A percentile compares a stretch with the other conserved stretches of the same genome.
phyloP scores from a whole-genome alignment of 257 asterid genomes.

The Solanum peruvianum region DNA sequence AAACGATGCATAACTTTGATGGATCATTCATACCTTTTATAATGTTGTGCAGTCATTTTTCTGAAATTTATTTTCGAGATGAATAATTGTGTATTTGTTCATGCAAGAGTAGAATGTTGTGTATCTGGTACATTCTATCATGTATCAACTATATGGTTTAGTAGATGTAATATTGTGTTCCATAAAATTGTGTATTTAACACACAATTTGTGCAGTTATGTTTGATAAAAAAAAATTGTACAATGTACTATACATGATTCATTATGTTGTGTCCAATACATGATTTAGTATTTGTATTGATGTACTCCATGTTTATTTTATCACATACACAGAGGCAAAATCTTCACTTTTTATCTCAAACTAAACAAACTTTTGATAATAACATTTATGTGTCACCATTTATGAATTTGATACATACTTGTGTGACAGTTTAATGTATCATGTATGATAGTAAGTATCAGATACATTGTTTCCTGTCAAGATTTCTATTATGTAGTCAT shows the following conservation, averaged over 20 bases:
- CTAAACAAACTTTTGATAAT: neutral
- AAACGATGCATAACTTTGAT: neutral
- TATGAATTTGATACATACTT: neutral
- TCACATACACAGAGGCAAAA: too few species aligned
- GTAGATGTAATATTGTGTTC: neutral
- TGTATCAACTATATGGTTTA: neutral
- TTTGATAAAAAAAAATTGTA: neutral
- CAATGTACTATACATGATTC: neutral
- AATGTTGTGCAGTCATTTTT: neutral
- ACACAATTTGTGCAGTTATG: neutral
- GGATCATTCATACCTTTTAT: neutral
- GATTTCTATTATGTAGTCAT: too few species aligned
- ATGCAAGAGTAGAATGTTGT: neutral
- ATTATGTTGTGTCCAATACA: too few species aligned
- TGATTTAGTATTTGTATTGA: too few species aligned
- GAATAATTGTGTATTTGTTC: neutral
- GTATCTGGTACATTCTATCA: too few species aligned
- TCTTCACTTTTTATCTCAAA: too few species aligned
- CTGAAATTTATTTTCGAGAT: neutral
- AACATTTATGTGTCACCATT: neutral
- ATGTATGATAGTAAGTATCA: neutral
- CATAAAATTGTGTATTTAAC: neutral
- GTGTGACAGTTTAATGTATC: neutral
- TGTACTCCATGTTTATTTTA: neutral
- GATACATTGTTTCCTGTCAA: too few species aligned